Conservation (phyloP, 257 asterid species). For the Knoxia roxburghii region DNA sequence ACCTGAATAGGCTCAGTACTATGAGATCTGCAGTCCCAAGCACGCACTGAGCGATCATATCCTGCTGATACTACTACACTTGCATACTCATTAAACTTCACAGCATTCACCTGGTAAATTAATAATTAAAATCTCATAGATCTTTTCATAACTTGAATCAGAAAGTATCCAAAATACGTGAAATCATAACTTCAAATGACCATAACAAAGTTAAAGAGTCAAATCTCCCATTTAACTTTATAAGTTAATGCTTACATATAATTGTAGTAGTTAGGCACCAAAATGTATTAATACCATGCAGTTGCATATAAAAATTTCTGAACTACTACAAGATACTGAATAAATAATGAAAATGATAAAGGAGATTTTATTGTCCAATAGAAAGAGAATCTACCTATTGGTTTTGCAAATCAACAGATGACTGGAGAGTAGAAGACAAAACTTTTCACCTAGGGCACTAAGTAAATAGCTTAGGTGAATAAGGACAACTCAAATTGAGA, state of each 20-base stretch:
- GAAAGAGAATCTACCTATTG: background rate
- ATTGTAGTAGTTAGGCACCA: background rate
- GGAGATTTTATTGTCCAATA: background rate
- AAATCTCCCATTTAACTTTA: background rate
- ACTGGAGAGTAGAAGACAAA: background rate
- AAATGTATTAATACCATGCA: background rate
- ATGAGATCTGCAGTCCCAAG: slow-evolving; percentile 97
- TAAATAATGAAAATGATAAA: background rate
- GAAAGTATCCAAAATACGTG: background rate
- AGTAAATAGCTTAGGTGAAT: background rate
- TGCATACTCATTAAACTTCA: slow-evolving; percentile 76
- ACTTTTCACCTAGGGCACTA: background rate
- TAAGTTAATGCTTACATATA: background rate
- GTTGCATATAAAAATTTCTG: background rate
- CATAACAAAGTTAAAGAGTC: background rate
- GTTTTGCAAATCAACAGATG: background rate
- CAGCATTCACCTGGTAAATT: slow-evolving; percentile 71
- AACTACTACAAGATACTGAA: background rate
- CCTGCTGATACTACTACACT: slow-evolving; percentile 90
- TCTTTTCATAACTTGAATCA: background rate
- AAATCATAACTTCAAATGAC: background rate
- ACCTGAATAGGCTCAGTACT: slow-evolving; percentile 97
- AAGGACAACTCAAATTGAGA: background rate
- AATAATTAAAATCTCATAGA: background rate
- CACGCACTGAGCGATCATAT: slow-evolving; percentile 85